Percentiles rank a stretch among this genome's conserved stretches.
phyloP scores from a whole-genome alignment of 495 filamentous ascomycete genomes.

The Astrocystis sublimbata region DNA sequence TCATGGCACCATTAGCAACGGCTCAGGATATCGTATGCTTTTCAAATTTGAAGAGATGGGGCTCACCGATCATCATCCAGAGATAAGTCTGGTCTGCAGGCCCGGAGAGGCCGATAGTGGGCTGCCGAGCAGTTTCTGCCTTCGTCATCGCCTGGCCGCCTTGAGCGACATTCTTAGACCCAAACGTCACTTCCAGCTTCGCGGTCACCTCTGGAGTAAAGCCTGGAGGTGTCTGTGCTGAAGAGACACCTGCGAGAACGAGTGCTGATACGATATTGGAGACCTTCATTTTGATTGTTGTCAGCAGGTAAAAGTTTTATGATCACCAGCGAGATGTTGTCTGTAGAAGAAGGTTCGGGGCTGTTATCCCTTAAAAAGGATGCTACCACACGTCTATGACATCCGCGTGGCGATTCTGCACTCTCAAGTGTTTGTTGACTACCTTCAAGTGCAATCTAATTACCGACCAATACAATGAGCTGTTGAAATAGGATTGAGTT shows the following conservation, averaged over 20 bases:
- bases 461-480: neutral
- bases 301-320: neutral
- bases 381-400: neutral
- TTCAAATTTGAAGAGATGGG: neutral
- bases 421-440: neutral
- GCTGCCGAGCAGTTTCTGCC: slow-evolving; percentile 40
- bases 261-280: slow-evolving; percentile 24
- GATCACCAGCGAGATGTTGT: neutral
- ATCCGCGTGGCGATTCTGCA: neutral
- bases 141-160: slow-evolving; percentile 43
- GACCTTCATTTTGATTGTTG: slow-evolving; percentile 27
- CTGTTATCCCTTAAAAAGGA: slow-evolving; percentile 1
- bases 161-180: slow-evolving; percentile 38
- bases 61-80: slow-evolving; percentile 48
- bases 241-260: slow-evolving; percentile 24
- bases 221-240: slow-evolving; percentile 45
- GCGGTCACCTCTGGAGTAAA: slow-evolving; percentile 41
- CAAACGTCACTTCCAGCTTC: slow-evolving; percentile 48
- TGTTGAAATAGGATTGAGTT: neutral
- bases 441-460: slow-evolving; percentile 3
- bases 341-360: neutral
- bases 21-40: neutral
- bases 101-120: slow-evolving; percentile 43
- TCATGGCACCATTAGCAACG: neutral
- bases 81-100: slow-evolving; percentile 43